Percentiles rank a stretch among this genome's conserved stretches.
Conservation (phyloP, 371 early-diverging fungal genomes). For the Mortierella sp. region DNA sequence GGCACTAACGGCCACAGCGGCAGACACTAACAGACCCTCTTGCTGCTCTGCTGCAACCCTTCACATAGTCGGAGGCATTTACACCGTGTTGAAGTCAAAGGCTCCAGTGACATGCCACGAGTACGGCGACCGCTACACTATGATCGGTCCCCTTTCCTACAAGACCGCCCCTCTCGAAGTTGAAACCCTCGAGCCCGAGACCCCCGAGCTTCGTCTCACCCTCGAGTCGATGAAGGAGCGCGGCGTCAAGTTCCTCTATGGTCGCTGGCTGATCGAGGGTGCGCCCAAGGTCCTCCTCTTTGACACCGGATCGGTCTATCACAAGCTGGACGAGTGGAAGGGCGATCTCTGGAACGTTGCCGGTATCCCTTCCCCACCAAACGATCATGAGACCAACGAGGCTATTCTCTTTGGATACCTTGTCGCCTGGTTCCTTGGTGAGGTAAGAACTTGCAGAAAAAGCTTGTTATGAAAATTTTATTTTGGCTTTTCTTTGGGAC, state of each 20-base stretch:
- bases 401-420: constrained; percentile 95
- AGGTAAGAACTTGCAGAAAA: constrained; percentile 64
- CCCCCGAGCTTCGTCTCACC: constrained; percentile 74
- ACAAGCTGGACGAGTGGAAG: constrained; percentile 94
- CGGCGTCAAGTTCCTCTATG: constrained; percentile 89
- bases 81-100: constrained; percentile 97
- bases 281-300: constrained; percentile 92
- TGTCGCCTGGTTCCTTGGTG: constrained; percentile 93
- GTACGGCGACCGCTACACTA: constrained; percentile 88
- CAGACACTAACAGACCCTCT: not conserved
- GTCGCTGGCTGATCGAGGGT: constrained; percentile 97
- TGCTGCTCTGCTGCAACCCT: not conserved
- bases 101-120: constrained; percentile 94
- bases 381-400: constrained; percentile 94
- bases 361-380: constrained; percentile 91
- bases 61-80: constrained; percentile 93
- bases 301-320: constrained; percentile 81
- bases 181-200: constrained; percentile 82
- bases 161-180: constrained; percentile 91
- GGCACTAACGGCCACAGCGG: no score
- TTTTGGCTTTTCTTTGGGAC: not conserved
- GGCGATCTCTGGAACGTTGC: constrained; percentile 94
- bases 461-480: not conserved
- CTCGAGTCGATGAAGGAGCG: constrained; percentile 77
- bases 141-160: constrained; percentile 88